A percentile compares a stretch with the other conserved stretches of the same genome.
Conservation (phyloP, 768 basidiomycete species). For the Lentinula raphanica region DNA sequence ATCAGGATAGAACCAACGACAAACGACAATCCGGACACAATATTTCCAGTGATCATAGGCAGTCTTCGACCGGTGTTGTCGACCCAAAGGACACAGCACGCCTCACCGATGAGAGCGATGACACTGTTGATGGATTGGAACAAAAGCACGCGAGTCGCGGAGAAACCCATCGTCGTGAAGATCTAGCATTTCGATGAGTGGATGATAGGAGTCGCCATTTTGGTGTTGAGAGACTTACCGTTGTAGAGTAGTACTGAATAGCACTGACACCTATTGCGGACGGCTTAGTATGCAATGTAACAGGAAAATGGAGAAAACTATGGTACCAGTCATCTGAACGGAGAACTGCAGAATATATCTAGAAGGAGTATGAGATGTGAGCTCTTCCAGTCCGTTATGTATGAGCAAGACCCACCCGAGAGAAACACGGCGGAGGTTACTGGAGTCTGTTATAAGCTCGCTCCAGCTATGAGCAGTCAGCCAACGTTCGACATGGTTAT, state of each 20-base stretch:
- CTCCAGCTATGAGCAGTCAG: constrained; percentile 22
- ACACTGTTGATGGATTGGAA: constrained; percentile 52
- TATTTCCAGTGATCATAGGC: constrained; percentile 39
- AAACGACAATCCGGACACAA: constrained; percentile 36
- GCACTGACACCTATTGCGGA: constrained; percentile 34
- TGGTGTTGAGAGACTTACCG: constrained; percentile 18
- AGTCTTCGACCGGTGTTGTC: constrained; percentile 34
- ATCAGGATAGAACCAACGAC: constrained; percentile 39
- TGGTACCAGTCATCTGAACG: constrained; percentile 52
- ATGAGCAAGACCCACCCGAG: constrained; percentile 32
- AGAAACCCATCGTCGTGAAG: constrained; percentile 42
- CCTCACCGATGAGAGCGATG: constrained; percentile 49
- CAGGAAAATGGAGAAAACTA: not conserved
- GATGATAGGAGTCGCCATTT: not conserved
- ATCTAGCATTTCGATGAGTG: constrained; percentile 18
- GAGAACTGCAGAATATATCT: constrained; percentile 46
- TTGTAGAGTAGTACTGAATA: constrained; percentile 50
- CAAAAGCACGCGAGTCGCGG: constrained; percentile 37
- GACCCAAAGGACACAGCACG: constrained; percentile 40
- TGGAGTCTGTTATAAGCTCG: constrained; percentile 34
- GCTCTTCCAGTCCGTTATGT: too few species aligned
- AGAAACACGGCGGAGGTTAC: constrained; percentile 42
- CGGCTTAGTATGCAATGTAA: not conserved
- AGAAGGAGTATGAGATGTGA: too few species aligned
- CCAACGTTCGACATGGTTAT: not conserved